Base-by-base conservation (phyloP, 1,284 basidiomycete genomes). In the Heimioporus retisporus region DNA sequence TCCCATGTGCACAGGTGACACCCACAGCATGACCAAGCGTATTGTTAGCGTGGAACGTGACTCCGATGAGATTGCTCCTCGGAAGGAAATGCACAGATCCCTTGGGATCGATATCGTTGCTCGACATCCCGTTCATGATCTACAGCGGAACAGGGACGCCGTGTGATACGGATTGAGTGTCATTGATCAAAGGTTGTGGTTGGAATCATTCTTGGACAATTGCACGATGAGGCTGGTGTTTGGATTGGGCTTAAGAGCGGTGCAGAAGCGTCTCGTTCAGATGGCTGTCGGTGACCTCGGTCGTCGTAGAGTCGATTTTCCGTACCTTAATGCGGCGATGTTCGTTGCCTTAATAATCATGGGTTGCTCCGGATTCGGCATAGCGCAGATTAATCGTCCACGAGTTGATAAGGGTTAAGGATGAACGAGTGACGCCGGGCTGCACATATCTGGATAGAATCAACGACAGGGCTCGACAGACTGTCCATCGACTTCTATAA, bases 131-230 rank as follows among this genome's bases (percentile, higher is more conserved):
- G 68, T 81, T 84, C 53, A 87, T 69, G 59, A 88, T 82, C 66
- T 88, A 85, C 11, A 87, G 74, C 21, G 86, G 74, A 1, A 85
- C 82, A 2, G 84, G 85, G 3, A 79, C 76, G 3, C 69, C 76
- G 0, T 84, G 85, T 7, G 84, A 73, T 15, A 64, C 57, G 60
- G 77, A 86, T 2, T 75, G 46, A 5, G 61, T 69, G 6, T 72
- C 73, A 50, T 82, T 83, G 44, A 83, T 70, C 8, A 8, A 43
- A 71, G 74, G 21, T 55, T 65, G 56, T 53, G 66, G 64, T 55
- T 60, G 51, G 66, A 21, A 68, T 64, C 11, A 51, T 65, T 48
- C 62, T 65, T 75, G 71, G n/a, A 73, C 55, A 42, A 40, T 44
- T 42, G 67, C 46, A 79, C 56, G 28, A 75, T 70, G 55, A 82